Conservation (phyloP, 805 yeast genomes). For the Kodamaea kaohsiungensis region DNA sequence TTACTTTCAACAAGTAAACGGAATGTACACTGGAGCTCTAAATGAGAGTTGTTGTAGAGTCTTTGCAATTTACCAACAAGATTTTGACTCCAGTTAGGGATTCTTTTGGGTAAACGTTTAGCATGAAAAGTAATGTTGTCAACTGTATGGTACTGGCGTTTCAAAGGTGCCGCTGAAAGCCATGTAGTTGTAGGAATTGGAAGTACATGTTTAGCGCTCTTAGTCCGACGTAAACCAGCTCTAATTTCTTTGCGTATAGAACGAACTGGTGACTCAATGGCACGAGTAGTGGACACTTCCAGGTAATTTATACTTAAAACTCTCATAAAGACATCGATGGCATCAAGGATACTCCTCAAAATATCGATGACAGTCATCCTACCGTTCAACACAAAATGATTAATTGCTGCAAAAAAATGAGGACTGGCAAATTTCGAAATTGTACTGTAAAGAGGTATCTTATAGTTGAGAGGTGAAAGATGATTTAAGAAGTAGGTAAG, state of each 20-base stretch:
- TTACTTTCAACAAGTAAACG: background rate
- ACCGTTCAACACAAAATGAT: background rate
- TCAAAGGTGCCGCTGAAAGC: background rate
- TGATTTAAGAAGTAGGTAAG: too few relatives aligned
- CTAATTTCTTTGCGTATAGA: background rate
- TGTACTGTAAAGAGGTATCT: background rate
- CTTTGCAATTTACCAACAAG: background rate
- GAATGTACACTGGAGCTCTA: background rate
- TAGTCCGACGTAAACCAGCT: background rate
- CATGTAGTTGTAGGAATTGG: background rate
- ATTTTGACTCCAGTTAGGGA: background rate
- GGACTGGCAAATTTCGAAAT: background rate
- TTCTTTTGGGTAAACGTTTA: background rate
- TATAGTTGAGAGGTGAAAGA: too few relatives aligned
- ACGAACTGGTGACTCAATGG: background rate
- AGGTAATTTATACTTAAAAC: background rate
- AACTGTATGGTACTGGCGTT: background rate
- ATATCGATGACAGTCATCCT: background rate
- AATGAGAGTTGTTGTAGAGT: background rate
- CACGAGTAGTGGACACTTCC: background rate
- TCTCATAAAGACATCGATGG: background rate
- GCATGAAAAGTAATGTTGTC: background rate
- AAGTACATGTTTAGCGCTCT: background rate
- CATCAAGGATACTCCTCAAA: background rate
- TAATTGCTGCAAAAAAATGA: conserved; percentile 1